A percentile compares a stretch with the other conserved stretches of the same genome.
Conservation (phyloP, 2,329 filamentous ascomycete species). For the Epichloe typhina region DNA sequence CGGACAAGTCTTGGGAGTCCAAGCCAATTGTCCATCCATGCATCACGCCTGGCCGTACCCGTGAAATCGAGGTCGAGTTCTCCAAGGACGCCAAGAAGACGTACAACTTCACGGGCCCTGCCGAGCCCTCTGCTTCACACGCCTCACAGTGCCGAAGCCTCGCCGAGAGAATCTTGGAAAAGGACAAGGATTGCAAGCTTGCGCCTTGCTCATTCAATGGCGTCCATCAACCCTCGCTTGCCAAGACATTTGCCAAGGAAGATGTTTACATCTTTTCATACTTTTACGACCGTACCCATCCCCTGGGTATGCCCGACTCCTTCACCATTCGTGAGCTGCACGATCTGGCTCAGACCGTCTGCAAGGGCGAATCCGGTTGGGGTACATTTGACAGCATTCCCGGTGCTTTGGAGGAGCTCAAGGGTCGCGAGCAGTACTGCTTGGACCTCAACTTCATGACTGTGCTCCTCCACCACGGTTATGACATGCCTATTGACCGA, state of each 20-base stretch:
- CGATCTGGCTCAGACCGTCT: constrained; percentile 74
- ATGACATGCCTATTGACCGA: constrained; percentile 92
- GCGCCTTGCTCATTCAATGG: constrained; percentile 98
- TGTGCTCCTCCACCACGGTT: constrained; percentile 82
- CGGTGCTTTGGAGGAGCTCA: constrained; percentile 67
- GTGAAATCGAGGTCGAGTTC: constrained; percentile 60
- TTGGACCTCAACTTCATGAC: constrained; percentile 96
- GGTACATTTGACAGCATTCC: constrained; percentile 65
- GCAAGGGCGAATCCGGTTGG: constrained; percentile 66
- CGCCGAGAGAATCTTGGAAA: constrained; percentile 81
- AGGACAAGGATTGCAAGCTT: constrained; percentile 68
- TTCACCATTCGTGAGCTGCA: constrained; percentile 88
- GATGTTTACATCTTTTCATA: constrained; percentile 96
- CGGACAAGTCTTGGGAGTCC: constrained; percentile 53
- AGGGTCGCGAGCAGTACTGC: constrained; percentile 77
- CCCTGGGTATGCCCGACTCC: constrained; percentile 94
- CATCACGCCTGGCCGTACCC: constrained; percentile 67
- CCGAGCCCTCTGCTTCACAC: constrained; percentile 61
- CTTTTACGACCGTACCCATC: constrained; percentile 90
- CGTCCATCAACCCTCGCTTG: constrained; percentile 81
- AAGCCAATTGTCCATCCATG: constrained; percentile 71
- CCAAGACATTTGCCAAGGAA: constrained; percentile 82
- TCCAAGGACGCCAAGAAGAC: constrained; percentile 46
- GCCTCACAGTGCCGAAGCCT: constrained; percentile 85
- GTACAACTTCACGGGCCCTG: constrained; percentile 81